phyloP scores from a whole-genome alignment of 805 yeast species.

The Starmerella kuoi region DNA sequence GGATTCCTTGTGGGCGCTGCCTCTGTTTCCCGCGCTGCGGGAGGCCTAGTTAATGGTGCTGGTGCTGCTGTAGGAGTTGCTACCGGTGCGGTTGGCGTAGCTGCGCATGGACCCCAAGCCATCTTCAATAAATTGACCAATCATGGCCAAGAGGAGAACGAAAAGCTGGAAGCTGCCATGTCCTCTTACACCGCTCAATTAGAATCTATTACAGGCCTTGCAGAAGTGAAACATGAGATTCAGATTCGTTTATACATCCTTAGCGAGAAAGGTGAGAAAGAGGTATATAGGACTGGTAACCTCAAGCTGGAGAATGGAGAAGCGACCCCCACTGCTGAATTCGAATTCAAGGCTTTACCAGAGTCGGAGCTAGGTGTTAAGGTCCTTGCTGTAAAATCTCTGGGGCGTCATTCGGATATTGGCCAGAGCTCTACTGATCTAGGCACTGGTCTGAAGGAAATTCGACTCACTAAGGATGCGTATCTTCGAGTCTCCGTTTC shows the following conservation, averaged over 20 bases:
- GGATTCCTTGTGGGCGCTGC: slow-evolving; percentile 17
- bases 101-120: slow-evolving; percentile 29
- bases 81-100: slow-evolving; percentile 34
- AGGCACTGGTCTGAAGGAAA: slow-evolving; percentile 30
- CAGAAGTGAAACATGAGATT: slow-evolving; percentile 24
- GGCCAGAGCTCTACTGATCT: slow-evolving; percentile 44
- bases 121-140: slow-evolving; percentile 33
- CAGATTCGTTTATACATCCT: slow-evolving; percentile 39
- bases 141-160: slow-evolving; percentile 13
- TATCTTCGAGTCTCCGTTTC: slow-evolving; percentile 7
- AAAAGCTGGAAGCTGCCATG: slow-evolving; percentile 13
- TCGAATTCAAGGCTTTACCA: slow-evolving; percentile 53
- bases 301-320: slow-evolving; percentile 40
- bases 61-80: slow-evolving; percentile 41
- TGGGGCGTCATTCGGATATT: slow-evolving; percentile 57
- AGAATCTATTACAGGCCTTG: slow-evolving; percentile 20
- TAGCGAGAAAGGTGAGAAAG: slow-evolving; percentile 36
- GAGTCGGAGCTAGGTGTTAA: slow-evolving; percentile 49
- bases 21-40: slow-evolving; percentile 22
- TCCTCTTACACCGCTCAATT: slow-evolving; percentile 15
- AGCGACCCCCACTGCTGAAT: slow-evolving; percentile 31
- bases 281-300: slow-evolving; percentile 51
- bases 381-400: slow-evolving; percentile 53
- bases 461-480: slow-evolving; percentile 12
- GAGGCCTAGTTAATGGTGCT: slow-evolving; percentile 26